Evolutionary conservation across 768 basidiomycete species (phyloP).

Genomic region (Panus rudis): DNA sequence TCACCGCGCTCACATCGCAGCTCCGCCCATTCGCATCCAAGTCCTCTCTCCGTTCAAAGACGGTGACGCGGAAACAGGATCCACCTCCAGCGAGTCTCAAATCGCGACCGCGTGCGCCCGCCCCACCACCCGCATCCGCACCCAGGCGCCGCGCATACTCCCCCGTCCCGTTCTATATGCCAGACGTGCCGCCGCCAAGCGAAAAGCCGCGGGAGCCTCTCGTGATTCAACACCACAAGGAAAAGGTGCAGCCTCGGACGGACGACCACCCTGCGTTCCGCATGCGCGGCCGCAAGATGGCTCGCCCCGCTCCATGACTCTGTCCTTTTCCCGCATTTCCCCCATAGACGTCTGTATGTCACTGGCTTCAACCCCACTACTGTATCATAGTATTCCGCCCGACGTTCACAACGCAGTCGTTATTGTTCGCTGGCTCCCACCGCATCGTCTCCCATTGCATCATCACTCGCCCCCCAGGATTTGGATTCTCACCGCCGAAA

Average conservation of each 20-base stretch:
- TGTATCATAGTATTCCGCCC: not conserved
- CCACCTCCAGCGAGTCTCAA: not conserved
- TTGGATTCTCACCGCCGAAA: no score
- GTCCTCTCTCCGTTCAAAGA: not conserved
- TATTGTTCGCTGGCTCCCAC: not conserved
- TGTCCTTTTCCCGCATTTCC: constrained; percentile 3
- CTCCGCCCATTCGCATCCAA: constrained; percentile 7
- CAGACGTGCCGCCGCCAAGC: constrained; percentile 3
- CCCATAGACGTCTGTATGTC: constrained; percentile 7
- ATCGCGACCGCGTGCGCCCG: not conserved
- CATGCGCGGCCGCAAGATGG: constrained; percentile 36
- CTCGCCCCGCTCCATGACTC: constrained; percentile 29
- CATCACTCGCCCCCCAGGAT: no score
- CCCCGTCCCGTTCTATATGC: not conserved
- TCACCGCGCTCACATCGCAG: constrained; percentile 15
- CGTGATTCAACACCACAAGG: no score
- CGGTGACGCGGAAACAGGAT: not conserved
- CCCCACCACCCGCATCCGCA: no score
- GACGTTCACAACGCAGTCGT: not conserved
- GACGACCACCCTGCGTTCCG: constrained; percentile 31
- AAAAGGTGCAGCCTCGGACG: not conserved
- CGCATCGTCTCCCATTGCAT: no score
- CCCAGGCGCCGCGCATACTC: not conserved
- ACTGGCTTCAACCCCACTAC: not conserved
- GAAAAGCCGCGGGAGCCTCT: not conserved